Evolutionary conservation across 768 basidiomycete species (phyloP).

Genomic region (Psilocybe sp.): DNA sequence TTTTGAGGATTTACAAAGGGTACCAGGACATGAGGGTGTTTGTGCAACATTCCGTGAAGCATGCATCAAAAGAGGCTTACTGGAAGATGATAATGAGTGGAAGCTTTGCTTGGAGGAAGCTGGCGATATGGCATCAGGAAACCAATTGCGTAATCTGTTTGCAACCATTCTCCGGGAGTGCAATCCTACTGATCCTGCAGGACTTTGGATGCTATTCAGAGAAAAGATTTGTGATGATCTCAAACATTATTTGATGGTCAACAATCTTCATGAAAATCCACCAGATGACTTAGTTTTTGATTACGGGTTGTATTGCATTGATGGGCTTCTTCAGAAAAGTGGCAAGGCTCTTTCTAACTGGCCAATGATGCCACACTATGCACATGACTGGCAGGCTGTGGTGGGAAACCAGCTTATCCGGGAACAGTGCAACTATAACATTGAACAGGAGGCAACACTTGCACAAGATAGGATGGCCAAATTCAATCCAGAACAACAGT

Average conservation of each 20-base stretch:
- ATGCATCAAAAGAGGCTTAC: constrained; percentile 37
- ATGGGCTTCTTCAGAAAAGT: constrained; percentile 21
- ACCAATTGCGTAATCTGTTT: constrained; percentile 34
- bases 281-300: constrained; percentile 33
- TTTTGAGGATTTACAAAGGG: constrained; percentile 16
- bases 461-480: background rate
- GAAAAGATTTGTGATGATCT: constrained; percentile 43
- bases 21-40: constrained; percentile 10
- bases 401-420: constrained; percentile 23
- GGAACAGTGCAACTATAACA: constrained; percentile 28
- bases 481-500: constrained; percentile 14
- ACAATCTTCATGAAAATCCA: background rate
- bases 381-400: constrained; percentile 20
- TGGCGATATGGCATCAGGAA: constrained; percentile 32
- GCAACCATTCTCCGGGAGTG: constrained; percentile 19
- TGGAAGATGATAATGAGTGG: constrained; percentile 51
- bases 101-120: constrained; percentile 38
- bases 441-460: background rate
- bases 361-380: constrained; percentile 24
- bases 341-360: constrained; percentile 23
- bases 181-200: constrained; percentile 26
- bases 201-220: constrained; percentile 34
- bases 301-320: constrained; percentile 40
- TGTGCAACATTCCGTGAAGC: constrained; percentile 35
- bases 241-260: background rate